Conservation (phyloP, 2,329 filamentous ascomycete species). For the Hypoxylon sp. region DNA sequence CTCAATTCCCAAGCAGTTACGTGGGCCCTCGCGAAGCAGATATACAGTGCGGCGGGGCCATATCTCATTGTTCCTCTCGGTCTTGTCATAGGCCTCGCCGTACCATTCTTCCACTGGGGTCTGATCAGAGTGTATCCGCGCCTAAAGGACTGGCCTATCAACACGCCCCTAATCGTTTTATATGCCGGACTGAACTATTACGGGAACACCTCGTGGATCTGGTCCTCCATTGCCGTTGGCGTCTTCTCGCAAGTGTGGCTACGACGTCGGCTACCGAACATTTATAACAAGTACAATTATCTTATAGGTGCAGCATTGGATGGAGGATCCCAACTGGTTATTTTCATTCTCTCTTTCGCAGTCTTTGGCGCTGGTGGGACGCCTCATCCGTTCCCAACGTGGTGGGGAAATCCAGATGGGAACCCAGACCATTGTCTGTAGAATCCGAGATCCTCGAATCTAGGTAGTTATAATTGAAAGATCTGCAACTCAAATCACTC, state of each 20-base stretch:
- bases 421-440: conserved; percentile 39
- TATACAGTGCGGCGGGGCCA: conserved; percentile 62
- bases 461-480: not conserved
- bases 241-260: conserved; percentile 36
- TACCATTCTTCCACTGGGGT: conserved; percentile 36
- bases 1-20: conserved; percentile 64
- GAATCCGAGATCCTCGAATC: not conserved
- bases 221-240: conserved; percentile 48
- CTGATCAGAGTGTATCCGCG: conserved; percentile 22
- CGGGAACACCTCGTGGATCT: conserved; percentile 67
- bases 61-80: conserved; percentile 67
- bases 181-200: conserved; percentile 35
- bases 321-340: conserved; percentile 62
- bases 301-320: conserved; percentile 68
- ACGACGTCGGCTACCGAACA: conserved; percentile 55
- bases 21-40: conserved; percentile 67
- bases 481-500: not conserved
- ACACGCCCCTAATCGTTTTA: conserved; percentile 22
- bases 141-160: conserved; percentile 27
- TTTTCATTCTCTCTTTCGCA: conserved; percentile 70
- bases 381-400: conserved; percentile 63
- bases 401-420: conserved; percentile 65
- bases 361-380: conserved; percentile 67
- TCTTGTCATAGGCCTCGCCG: conserved; percentile 60
- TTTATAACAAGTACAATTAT: conserved; percentile 70